Conservation (phyloP, 108 stramenopile genomes). For the Asterionellopsis glacialis region DNA sequence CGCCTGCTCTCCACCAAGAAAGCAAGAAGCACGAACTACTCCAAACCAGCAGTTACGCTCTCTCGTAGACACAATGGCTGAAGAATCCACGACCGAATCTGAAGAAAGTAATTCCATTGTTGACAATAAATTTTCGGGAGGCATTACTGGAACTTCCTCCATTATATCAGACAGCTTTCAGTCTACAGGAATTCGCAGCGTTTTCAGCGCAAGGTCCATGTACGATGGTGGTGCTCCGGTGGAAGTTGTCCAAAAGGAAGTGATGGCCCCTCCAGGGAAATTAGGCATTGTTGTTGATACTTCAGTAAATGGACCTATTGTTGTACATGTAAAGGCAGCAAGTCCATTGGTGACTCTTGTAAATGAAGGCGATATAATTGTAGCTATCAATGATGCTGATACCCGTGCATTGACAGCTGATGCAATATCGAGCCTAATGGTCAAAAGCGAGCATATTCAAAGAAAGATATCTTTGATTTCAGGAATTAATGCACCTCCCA, state of each 20-base stretch:
- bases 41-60: no score
- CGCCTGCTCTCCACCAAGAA: no score
- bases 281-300: slow-evolving; percentile 85
- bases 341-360: slow-evolving; percentile 53
- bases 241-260: slow-evolving; percentile 17
- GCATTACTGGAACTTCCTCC: no score
- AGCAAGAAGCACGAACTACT: no score
- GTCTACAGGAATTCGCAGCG: no score
- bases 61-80: slow-evolving; percentile 6
- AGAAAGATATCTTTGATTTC: slow-evolving; percentile 63
- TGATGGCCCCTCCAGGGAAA: slow-evolving; percentile 72
- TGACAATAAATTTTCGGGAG: no score
- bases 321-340: slow-evolving; percentile 51
- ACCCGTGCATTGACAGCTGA: slow-evolving; percentile 64
- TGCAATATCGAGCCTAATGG: slow-evolving; percentile 61
- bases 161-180: no score
- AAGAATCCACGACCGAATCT: slow-evolving; percentile 3
- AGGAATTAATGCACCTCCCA: no score
- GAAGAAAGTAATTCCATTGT: not conserved
- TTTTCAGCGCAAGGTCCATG: not conserved
- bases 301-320: slow-evolving; percentile 69
- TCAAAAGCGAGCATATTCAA: slow-evolving; percentile 18
- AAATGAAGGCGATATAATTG: slow-evolving; percentile 64
- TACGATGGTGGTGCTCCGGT: not conserved
- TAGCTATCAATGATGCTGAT: slow-evolving; percentile 71